Base-by-base conservation (phyloP, 2,329 filamentous ascomycete genomes). In the Erysiphe neolycopersici region DNA sequence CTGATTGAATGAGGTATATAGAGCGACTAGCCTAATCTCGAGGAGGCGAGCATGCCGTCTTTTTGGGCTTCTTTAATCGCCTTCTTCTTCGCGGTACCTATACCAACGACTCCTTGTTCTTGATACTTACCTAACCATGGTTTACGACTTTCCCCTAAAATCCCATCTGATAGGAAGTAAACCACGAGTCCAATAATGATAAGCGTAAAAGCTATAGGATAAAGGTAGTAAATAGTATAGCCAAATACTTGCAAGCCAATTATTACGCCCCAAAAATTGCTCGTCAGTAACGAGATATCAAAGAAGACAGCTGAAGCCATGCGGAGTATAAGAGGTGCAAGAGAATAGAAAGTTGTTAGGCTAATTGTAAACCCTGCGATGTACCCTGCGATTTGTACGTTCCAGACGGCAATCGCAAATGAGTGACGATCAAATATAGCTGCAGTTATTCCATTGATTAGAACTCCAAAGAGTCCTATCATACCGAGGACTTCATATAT, bases 241-340 rank as follows among this genome's bases (percentile, higher is more conserved):
- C 77, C 73, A 55, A 98, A 92, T 41, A 95, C 80, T 57, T 76
- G 70, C 51, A 91, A 73, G 42, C 89, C 89, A 52, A 98, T 87
- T 51, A 91, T 79, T 48, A 92, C 79, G 50, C 84, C 85, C 89
- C 89, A 98, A 64, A 95, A 95, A 62, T 92, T 94, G 53, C 76
- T 82, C 2, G 89, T 95, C 47, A 98, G 66, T 50, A 98, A 65
- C 8, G 79, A 87, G 54, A 95, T 92, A 61, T 98, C 92, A 66
- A 94, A 91, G 62, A 98, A 94, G 17, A 85, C 87, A 2, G 89
- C 89, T 14, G 73, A 80, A 26, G 79, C 79, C 64, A 95, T 79
- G 50, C 89, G 81, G 61, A 95, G 76, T 49, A 98, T 69, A 44
- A 95, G 63, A 0, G 89, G 89, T 0, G 80, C 84, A 3, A 89